phyloP scores from a whole-genome alignment of 805 yeast species.

The Sugiyamaella valdiviana region DNA sequence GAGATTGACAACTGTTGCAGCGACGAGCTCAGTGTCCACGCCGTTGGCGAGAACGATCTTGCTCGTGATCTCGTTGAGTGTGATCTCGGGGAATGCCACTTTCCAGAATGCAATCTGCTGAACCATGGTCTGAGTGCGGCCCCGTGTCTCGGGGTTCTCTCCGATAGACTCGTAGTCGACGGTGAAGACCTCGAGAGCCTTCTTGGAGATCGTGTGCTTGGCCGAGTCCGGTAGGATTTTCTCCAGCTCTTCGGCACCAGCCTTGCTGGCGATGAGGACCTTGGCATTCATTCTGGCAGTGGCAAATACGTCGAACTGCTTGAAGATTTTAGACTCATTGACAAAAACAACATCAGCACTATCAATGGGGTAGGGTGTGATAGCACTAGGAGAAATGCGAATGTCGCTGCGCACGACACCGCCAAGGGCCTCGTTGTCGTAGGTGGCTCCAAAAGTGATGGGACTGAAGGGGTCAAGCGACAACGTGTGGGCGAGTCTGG shows the following conservation, averaged over 20 bases:
- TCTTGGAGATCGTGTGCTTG: slow-evolving; percentile 48
- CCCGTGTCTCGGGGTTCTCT: slow-evolving; percentile 64
- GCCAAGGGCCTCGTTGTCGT: slow-evolving; percentile 65
- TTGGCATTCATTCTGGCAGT: slow-evolving; percentile 52
- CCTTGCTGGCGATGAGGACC: slow-evolving; percentile 37
- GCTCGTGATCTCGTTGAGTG: slow-evolving; percentile 58
- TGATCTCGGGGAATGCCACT: slow-evolving; percentile 53
- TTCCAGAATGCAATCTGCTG: slow-evolving; percentile 79
- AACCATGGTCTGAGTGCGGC: slow-evolving; percentile 68
- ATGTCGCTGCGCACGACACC: slow-evolving; percentile 63
- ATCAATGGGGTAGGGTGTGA: slow-evolving; percentile 38
- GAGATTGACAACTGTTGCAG: slow-evolving; percentile 43
- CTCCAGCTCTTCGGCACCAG: slow-evolving; percentile 40
- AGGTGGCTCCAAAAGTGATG: slow-evolving; percentile 55
- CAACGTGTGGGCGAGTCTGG: slow-evolving; percentile 60
- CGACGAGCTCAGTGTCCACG: slow-evolving; percentile 71
- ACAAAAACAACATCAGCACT: slow-evolving; percentile 60
- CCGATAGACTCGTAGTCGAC: slow-evolving; percentile 60
- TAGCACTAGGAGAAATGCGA: slow-evolving; percentile 42
- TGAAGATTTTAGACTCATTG: slow-evolving; percentile 51
- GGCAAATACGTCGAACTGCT: slow-evolving; percentile 55
- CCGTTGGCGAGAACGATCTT: slow-evolving; percentile 77
- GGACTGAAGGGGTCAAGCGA: slow-evolving; percentile 48
- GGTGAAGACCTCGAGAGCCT: slow-evolving; percentile 47
- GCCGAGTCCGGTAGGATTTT: slow-evolving; percentile 48